A percentile compares a stretch with the other conserved stretches of the same genome.
phyloP scores from a whole-genome alignment of 768 basidiomycete species.

The Amanita inopinata region DNA sequence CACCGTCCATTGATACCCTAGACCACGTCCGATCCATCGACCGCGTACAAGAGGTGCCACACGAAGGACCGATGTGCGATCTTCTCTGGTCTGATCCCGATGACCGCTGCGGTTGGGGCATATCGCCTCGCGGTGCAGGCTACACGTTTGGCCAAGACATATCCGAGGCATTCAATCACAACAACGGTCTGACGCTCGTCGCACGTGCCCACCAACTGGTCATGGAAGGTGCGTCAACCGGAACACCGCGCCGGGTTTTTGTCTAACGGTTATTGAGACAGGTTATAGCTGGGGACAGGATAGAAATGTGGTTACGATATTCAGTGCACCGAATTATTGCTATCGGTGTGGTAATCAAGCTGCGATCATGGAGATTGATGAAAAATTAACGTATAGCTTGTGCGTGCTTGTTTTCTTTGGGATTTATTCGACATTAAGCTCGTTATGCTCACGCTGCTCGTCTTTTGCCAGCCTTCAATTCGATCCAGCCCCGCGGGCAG shows the following conservation, averaged over 20 bases:
- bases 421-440: conserved; percentile 1
- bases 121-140: conserved; percentile 96
- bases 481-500: conserved; percentile 97
- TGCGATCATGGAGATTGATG: conserved; percentile 99
- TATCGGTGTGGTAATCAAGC: conserved; percentile 99
- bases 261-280: conserved; percentile 17
- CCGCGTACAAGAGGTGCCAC: conserved; percentile 97
- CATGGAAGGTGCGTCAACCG: conserved; percentile 76
- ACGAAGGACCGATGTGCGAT: conserved; percentile 99
- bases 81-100: conserved; percentile 99
- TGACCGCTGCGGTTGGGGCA: conserved; percentile 99
- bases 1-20: conserved; percentile 98
- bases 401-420: too few species aligned
- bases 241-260: neutral
- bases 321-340: conserved; percentile 99
- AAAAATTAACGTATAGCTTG: conserved; percentile 94
- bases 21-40: conserved; percentile 99
- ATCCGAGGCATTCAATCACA: conserved; percentile 98
- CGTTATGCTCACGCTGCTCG: neutral
- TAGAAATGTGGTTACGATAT: conserved; percentile 98
- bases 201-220: conserved; percentile 92
- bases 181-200: conserved; percentile 94
- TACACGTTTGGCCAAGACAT: conserved; percentile 99
- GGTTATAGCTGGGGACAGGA: conserved; percentile 98
- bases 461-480: conserved; percentile 79